Percentiles rank a stretch among this genome's conserved stretches.
These are phyloP conservation scores for Aristolochia californica DNA, from an alignment of 164 flowering plant genomes.

Conservation along the genomic window DNA sequence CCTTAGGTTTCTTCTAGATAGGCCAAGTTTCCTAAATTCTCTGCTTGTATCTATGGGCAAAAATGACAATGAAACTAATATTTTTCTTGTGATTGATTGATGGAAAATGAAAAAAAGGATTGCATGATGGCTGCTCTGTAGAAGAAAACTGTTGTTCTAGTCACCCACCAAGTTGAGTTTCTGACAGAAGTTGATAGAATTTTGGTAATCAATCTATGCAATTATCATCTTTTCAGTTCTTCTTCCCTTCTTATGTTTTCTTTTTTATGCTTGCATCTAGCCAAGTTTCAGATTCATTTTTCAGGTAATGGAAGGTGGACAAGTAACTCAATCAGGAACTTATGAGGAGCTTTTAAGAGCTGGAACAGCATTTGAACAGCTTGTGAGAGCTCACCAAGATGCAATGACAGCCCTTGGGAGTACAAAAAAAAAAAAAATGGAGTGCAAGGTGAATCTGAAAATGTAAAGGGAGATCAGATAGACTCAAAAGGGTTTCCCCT, in stretches of 20 bases:
- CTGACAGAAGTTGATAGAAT: conserved; percentile 57
- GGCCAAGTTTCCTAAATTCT: neutral
- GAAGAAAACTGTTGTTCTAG: conserved; percentile 65
- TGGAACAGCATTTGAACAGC: conserved; percentile 68
- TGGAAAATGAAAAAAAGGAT: conserved; percentile 31
- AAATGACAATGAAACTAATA: too few relatives aligned
- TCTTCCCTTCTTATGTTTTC: neutral
- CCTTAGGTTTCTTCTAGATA: neutral
- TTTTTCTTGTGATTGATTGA: neutral
- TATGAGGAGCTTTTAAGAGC: conserved; percentile 48
- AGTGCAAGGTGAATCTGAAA: conserved; percentile 6
- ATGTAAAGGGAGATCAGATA: conserved; percentile 2
- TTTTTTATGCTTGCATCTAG: neutral
- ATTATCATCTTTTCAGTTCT: neutral
- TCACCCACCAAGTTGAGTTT: conserved; percentile 93
- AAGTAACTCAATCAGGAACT: conserved; percentile 54
- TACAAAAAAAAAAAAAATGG: conserved; percentile 7
- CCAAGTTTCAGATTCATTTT: neutral
- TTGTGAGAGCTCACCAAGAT: conserved; percentile 67
- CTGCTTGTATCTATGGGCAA: too few relatives aligned
- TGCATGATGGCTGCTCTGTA: conserved; percentile 63
- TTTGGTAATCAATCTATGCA: conserved; percentile 34
- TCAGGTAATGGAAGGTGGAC: conserved; percentile 67
- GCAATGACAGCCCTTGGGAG: conserved; percentile 31
- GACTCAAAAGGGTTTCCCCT: conserved; percentile 7